These are phyloP conservation scores for Dioszegia aurantiaca DNA, from an alignment of 768 basidiomycete genomes.

Conservation along the genomic window DNA sequence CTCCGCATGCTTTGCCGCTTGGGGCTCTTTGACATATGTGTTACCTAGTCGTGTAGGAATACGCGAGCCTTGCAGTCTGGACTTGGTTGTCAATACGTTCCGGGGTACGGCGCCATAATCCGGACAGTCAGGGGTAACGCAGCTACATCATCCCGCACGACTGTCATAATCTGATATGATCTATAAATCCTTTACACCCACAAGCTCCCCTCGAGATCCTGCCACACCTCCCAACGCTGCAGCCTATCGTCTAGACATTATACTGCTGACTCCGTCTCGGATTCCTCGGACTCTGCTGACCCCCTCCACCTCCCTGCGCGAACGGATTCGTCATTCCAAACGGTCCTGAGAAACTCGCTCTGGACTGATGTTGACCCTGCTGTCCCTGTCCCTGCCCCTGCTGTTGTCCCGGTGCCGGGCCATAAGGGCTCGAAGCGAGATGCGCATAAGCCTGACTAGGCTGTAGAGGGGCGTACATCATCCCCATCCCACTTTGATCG, in stretches of 20 bases:
- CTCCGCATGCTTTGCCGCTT: conserved; percentile 2
- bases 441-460: conserved; percentile 19
- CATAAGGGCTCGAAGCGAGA: background rate
- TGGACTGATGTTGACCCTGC: conserved; percentile 17
- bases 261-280: conserved; percentile 35
- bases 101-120: no score
- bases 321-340: conserved; percentile 28
- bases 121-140: no score
- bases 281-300: conserved; percentile 34
- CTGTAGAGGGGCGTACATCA: conserved; percentile 45
- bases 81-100: no score
- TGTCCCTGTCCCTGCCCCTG: background rate
- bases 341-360: conserved; percentile 45
- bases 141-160: no score
- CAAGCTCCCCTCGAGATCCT: background rate
- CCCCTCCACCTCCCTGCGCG: conserved; percentile 20
- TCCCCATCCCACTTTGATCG: conserved; percentile 26
- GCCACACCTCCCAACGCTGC: background rate
- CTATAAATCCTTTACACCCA: background rate
- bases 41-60: no score
- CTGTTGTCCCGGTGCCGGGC: conserved; percentile 5
- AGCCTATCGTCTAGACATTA: conserved; percentile 6
- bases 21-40: no score
- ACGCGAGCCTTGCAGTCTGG: no score
- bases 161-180: no score